Evolutionary conservation across 306 rosid genomes (phyloP).

Genomic region (Pyrus communis): DNA sequence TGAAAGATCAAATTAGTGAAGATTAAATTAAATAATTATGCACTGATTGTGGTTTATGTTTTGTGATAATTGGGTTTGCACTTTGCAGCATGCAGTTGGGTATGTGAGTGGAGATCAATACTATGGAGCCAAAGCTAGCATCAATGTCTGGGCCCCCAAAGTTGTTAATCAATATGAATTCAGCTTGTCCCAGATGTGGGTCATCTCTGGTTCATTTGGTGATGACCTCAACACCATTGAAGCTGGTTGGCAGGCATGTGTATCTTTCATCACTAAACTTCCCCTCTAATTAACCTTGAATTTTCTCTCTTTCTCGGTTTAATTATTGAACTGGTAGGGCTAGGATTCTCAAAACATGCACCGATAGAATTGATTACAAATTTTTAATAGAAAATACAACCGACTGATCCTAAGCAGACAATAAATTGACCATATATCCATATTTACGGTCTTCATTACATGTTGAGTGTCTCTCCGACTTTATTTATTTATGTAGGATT

Average conservation of each 20-base stretch:
- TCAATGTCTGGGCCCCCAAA: slow-evolving; percentile 92
- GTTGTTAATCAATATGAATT: slow-evolving; percentile 85
- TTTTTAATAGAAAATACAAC: too few species aligned
- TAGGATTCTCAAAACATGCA: neutral
- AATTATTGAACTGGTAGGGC: neutral
- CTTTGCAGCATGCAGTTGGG: slow-evolving; percentile 89
- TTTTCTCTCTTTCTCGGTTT: neutral
- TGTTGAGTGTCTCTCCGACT: too few species aligned
- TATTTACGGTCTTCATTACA: too few species aligned
- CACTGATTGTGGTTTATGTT: too few species aligned
- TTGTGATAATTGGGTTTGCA: slow-evolving; percentile 16
- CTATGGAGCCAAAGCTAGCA: slow-evolving; percentile 92
- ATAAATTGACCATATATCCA: too few species aligned
- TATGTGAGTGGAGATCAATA: slow-evolving; percentile 85
- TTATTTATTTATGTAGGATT: too few species aligned
- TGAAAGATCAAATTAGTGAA: neutral
- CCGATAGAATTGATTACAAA: neutral
- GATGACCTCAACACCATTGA: slow-evolving; percentile 94
- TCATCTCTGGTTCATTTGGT: slow-evolving; percentile 93
- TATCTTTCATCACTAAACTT: neutral
- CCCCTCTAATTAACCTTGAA: neutral
- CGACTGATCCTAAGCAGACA: neutral
- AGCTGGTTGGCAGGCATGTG: slow-evolving; percentile 97
- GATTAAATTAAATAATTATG: neutral
- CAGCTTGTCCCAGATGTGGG: slow-evolving; percentile 98